Evolutionary conservation across 2,329 filamentous ascomycete genomes (phyloP).

Genomic region (Cladosporium velox): DNA sequence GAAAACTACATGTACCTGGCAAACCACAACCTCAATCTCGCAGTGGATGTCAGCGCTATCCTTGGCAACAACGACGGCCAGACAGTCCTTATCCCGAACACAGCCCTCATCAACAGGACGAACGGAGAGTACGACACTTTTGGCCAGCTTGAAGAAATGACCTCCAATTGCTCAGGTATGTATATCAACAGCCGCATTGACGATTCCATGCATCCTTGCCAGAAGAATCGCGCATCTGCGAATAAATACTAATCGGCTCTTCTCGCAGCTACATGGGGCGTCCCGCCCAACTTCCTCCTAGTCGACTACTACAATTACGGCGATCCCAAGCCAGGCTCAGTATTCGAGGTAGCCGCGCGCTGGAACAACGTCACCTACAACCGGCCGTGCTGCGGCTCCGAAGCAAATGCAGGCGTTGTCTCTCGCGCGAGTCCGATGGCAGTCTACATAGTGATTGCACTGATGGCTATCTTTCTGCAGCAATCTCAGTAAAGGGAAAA

Average conservation of each 20-base stretch:
- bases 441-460: not conserved
- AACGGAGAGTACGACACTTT: conserved; percentile 65
- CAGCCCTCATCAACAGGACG: conserved; percentile 67
- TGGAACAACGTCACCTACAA: conserved; percentile 74
- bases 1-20: conserved; percentile 72
- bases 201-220: not conserved
- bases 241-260: not conserved
- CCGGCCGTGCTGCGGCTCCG: conserved; percentile 57
- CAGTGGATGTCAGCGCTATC: conserved; percentile 59
- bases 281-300: conserved; percentile 74
- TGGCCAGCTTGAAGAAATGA: conserved; percentile 66
- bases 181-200: too few relatives aligned
- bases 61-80: conserved; percentile 48
- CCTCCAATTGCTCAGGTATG: conserved; percentile 61
- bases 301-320: conserved; percentile 84
- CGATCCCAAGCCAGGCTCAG: conserved; percentile 63
- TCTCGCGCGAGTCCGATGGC: not conserved
- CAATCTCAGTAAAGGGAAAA: not conserved
- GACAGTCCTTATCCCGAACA: conserved; percentile 70
- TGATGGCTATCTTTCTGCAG: not conserved
- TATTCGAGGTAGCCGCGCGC: conserved; percentile 72
- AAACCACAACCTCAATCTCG: conserved; percentile 88
- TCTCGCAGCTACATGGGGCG: conserved; percentile 58
- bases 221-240: conserved; percentile 19
- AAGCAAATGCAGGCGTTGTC: not conserved